Base-by-base conservation (phyloP, 2,329 filamentous ascomycete species). In the Penicillium corylophilum region DNA sequence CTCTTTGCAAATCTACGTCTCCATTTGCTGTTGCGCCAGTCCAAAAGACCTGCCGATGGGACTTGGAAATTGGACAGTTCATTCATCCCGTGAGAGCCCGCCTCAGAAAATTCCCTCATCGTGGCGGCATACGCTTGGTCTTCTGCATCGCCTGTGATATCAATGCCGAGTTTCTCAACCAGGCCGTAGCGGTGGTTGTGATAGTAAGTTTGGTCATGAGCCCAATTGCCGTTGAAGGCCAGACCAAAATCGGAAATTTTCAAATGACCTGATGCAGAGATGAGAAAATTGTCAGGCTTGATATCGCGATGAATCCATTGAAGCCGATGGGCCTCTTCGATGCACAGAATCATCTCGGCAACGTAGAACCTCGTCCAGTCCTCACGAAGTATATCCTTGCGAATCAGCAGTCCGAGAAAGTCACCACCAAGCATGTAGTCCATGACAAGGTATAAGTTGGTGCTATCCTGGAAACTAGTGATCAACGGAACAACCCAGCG, bases 391-490 rank as follows among this genome's bases (percentile, higher is more conserved):
- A 89, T 83, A 55, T 94, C 91, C 65, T 95, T 89, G 15, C 92
- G 85, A 49, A 96, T 88, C 15, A 99, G 75, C 0, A 96, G 73
- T 1, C 89, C 89, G 0, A 99, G 79, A 60, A 99, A 97, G 68
- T 99, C 93, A 0, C 94, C 93, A 0, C 93, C 94, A 2, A 95
- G 87, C 90, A 96, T 96, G 67, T 95, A 99, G 53, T 97, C 92
- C 91, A 97, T 96, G 46, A 96, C 88, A 5, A 99, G 82, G 64
- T 97, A 97, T 5, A 99, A 79, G 62, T 89, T 90, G 38, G 82
- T 81, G 31, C 82, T 77, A 68, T 97, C 94, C 70, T 97, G 90
- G 59, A 97, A 97, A 65, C 90, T 94, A 44, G 89, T 81, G 45
- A 96, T 82, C 31, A 99, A 77, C 1, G 92, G 89, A 2, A 97